phyloP scores from a whole-genome alignment of 306 rosid genomes.

The Prunus salicina region DNA sequence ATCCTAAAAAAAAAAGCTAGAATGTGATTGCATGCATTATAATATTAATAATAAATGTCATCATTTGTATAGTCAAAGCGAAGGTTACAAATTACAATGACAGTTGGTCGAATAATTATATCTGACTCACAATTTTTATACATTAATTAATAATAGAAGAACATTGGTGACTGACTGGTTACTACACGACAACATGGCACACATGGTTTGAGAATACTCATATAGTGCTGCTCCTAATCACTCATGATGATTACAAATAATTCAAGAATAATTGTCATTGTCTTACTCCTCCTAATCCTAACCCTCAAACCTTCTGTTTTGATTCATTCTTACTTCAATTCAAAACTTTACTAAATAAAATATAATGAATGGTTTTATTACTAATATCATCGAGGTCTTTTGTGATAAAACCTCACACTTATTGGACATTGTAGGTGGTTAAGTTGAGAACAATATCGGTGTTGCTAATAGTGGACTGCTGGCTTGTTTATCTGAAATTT shows the following conservation, averaged over 20 bases:
- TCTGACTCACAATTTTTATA: background rate
- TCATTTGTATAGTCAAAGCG: background rate
- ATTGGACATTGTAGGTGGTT: too few species aligned
- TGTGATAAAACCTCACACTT: rapidly evolving
- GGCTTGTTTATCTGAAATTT: rapidly evolving
- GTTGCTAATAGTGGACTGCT: too few species aligned
- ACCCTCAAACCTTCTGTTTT: background rate
- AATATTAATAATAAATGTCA: background rate
- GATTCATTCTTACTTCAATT: background rate
- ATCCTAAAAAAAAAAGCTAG: background rate
- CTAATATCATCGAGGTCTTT: rapidly evolving
- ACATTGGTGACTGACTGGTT: background rate
- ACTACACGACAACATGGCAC: constrained; percentile 2
- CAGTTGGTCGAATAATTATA: constrained; percentile 3
- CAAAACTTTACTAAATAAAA: too few species aligned
- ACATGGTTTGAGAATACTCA: background rate
- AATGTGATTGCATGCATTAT: background rate
- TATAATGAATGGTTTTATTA: too few species aligned
- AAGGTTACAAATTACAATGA: background rate
- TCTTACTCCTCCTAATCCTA: too few species aligned
- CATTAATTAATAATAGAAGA: background rate
- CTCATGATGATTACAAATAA: too few species aligned
- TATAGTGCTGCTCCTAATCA: too few species aligned
- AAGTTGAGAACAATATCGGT: rapidly evolving
- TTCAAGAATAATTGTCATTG: background rate